Conservation (phyloP, 345 rosid species). For the Boechera retrofracta region DNA sequence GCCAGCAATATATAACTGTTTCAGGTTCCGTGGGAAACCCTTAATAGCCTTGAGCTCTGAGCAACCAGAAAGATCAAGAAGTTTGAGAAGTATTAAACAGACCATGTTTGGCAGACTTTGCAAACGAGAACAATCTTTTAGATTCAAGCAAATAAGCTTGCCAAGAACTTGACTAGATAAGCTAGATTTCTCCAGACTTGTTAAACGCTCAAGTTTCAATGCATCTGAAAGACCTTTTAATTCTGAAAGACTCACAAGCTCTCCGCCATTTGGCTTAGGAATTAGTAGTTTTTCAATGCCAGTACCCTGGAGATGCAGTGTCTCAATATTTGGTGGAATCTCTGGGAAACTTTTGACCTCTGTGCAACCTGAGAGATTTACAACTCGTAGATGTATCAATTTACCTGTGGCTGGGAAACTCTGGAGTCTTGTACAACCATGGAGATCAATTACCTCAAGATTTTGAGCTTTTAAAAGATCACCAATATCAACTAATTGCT, state of each 20-base stretch:
- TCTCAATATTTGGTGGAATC: slow-evolving; percentile 19
- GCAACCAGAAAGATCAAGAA: slow-evolving; percentile 22
- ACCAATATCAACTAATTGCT: not conserved
- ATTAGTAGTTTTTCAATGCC: not conserved
- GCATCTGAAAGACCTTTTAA: not conserved
- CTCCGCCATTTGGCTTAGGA: not conserved
- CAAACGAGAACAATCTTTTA: slow-evolving; percentile 17
- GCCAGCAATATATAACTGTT: slow-evolving; percentile 25
- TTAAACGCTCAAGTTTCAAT: not conserved
- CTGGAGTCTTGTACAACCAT: slow-evolving; percentile 8
- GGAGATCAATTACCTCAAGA: slow-evolving; percentile 14
- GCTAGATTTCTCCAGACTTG: not conserved
- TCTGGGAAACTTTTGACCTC: not conserved
- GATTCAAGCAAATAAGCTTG: slow-evolving; percentile 12
- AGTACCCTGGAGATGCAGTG: not conserved
- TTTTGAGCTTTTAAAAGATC: not conserved
- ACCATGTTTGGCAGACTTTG: slow-evolving; percentile 19
- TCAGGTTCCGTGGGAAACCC: slow-evolving; percentile 6
- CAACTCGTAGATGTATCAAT: not conserved
- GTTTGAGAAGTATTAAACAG: not conserved
- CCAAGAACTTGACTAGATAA: not conserved
- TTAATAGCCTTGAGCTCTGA: not conserved
- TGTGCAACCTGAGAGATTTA: slow-evolving; percentile 24
- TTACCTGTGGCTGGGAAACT: not conserved
- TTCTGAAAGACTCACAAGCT: not conserved